phyloP scores from a whole-genome alignment of 1,284 basidiomycete genomes.

The Sparassis latifolia region DNA sequence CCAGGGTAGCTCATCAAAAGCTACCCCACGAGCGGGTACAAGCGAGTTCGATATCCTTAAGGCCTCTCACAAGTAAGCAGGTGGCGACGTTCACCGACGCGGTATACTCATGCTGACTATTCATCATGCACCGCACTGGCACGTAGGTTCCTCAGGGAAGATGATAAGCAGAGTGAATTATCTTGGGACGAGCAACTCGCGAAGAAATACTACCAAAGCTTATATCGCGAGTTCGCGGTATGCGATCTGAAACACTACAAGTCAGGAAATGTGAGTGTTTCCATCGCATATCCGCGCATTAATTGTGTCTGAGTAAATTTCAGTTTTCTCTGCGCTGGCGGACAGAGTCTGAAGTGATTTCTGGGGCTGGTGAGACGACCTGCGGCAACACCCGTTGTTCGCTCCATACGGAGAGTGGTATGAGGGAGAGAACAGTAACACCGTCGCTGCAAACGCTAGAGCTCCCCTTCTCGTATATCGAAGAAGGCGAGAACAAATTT shows the following conservation, averaged over 20 bases:
- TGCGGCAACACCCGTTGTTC: conserved; percentile 85
- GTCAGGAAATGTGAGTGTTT: conserved; percentile 63
- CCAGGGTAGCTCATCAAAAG: conserved; percentile 10
- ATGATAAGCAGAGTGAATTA: conserved; percentile 32
- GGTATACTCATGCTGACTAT: not conserved
- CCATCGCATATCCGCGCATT: not conserved
- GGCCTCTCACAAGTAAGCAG: conserved; percentile 47
- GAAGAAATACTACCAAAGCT: conserved; percentile 76
- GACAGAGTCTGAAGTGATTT: conserved; percentile 82
- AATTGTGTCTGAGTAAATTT: not conserved
- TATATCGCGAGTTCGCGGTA: conserved; percentile 88
- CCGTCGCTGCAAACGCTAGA: conserved; percentile 64
- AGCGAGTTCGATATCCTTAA: conserved; percentile 66
- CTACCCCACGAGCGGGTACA: not conserved
- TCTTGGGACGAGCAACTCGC: conserved; percentile 81
- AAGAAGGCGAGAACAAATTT: conserved; percentile 68
- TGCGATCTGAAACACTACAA: conserved; percentile 95
- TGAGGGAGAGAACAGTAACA: conserved; percentile 21
- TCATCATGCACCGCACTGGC: not conserved
- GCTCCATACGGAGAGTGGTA: conserved; percentile 41
- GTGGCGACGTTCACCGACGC: conserved; percentile 4
- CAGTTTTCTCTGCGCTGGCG: conserved; percentile 89
- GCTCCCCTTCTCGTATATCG: conserved; percentile 82
- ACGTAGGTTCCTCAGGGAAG: conserved; percentile 73
- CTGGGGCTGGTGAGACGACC: conserved; percentile 76